phyloP scores from a whole-genome alignment of 2,329 filamentous ascomycete genomes.

The Neodidymelliopsis sp. region DNA sequence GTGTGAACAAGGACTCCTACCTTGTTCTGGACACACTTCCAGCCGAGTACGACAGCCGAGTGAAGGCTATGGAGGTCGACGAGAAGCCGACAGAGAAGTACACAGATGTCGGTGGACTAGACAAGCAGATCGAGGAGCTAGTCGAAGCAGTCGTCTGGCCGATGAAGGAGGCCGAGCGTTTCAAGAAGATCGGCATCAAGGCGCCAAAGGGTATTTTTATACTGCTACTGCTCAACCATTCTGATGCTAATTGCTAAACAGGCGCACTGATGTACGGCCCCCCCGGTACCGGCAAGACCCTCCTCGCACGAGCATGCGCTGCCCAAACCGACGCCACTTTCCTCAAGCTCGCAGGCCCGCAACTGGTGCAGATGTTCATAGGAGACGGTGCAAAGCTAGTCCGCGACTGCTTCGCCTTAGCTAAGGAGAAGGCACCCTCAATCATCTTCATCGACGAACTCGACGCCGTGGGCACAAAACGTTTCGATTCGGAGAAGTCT shows the following conservation, averaged over 20 bases:
- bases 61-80: constrained; percentile 99
- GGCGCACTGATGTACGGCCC: constrained; percentile 98
- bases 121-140: constrained; percentile 99
- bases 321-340: constrained; percentile 98
- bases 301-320: constrained; percentile 92
- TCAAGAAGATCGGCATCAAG: constrained; percentile 99
- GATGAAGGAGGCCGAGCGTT: constrained; percentile 98
- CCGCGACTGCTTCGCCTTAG: constrained; percentile 94
- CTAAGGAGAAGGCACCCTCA: constrained; percentile 97
- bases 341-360: constrained; percentile 95
- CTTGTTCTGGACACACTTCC: constrained; percentile 95
- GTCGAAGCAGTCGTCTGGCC: constrained; percentile 99
- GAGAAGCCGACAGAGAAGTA: constrained; percentile 99
- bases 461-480: constrained; percentile 97
- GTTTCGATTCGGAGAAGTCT: constrained; percentile 98
- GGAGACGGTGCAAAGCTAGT: constrained; percentile 98
- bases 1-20: constrained; percentile 99
- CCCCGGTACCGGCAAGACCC: constrained; percentile 87
- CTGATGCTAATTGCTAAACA: constrained; percentile 24
- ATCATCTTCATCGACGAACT: constrained; percentile 99
- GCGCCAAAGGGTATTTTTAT: constrained; percentile 84
- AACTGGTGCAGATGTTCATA: constrained; percentile 99
- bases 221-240: not conserved
- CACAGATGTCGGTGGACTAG: constrained; percentile 93
- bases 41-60: constrained; percentile 96